Conservation (phyloP, 2,329 filamentous ascomycete species). For the Fusarium sp. region DNA sequence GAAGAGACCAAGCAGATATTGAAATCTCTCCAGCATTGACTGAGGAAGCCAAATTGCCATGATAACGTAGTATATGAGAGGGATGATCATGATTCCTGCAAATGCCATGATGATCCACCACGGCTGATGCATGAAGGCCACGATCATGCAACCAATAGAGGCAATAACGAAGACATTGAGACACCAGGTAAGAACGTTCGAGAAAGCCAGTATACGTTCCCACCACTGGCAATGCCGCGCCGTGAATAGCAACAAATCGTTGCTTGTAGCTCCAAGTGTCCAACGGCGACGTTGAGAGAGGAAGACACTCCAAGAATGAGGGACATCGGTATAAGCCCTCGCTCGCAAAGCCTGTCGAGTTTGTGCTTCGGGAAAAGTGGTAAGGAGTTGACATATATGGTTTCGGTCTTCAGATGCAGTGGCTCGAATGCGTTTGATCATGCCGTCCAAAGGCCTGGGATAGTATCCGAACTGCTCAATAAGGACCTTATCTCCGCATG, state of each 20-base stretch:
- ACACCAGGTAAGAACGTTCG: conserved; percentile 42
- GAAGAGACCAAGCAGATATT: conserved; percentile 37
- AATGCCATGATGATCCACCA: conserved; percentile 44
- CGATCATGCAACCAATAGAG: conserved; percentile 44
- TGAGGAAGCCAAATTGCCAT: conserved; percentile 42
- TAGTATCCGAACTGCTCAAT: conserved; percentile 42
- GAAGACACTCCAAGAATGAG: conserved; percentile 54
- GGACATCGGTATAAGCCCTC: conserved; percentile 54
- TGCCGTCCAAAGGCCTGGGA: conserved; percentile 35
- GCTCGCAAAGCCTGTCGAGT: conserved; percentile 56
- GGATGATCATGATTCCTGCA: conserved; percentile 43
- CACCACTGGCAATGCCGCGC: conserved; percentile 42
- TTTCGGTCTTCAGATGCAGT: conserved; percentile 43
- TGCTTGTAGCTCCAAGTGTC: conserved; percentile 45
- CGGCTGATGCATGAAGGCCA: conserved; percentile 44
- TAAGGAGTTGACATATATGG: conserved; percentile 43
- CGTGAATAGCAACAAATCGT: conserved; percentile 37
- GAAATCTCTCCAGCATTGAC: conserved; percentile 36
- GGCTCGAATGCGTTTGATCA: conserved; percentile 42
- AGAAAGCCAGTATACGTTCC: conserved; percentile 41
- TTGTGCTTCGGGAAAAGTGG: conserved; percentile 49
- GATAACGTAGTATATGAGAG: conserved; percentile 40
- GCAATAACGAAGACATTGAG: conserved; percentile 44
- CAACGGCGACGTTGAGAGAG: conserved; percentile 46
- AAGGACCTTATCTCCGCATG: conserved; percentile 39